phyloP scores from a whole-genome alignment of 768 basidiomycete species.

The Suillus fuscotomentosus region DNA sequence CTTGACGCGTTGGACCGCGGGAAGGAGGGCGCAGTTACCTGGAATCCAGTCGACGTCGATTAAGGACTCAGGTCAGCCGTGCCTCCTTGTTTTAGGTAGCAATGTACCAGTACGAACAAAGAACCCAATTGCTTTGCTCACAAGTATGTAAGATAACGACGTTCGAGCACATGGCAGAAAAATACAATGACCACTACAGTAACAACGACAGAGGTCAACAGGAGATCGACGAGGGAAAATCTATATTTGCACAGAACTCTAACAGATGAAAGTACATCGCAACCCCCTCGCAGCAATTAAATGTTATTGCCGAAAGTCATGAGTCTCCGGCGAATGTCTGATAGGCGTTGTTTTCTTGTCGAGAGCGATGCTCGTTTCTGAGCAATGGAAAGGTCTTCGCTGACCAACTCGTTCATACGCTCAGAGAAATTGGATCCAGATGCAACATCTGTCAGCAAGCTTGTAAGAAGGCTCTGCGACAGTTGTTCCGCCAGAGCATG shows the following conservation, averaged over 20 bases:
- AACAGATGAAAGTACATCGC: not conserved
- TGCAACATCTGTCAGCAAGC: slow-evolving; percentile 25
- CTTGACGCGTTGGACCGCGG: slow-evolving; percentile 47
- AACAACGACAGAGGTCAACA: not conserved
- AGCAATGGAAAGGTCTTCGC: slow-evolving; percentile 43
- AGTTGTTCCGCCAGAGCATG: slow-evolving; percentile 36
- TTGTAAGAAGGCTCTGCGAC: slow-evolving; percentile 33
- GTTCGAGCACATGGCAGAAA: not conserved
- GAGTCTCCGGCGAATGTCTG: slow-evolving; percentile 39
- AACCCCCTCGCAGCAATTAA: not conserved
- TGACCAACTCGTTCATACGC: slow-evolving; percentile 40
- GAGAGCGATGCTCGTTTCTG: slow-evolving; percentile 34
- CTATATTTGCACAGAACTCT: not conserved
- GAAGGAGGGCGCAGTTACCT: slow-evolving; percentile 41
- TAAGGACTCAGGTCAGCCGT: not conserved
- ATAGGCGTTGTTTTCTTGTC: slow-evolving; percentile 34
- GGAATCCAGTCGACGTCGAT: slow-evolving; percentile 44
- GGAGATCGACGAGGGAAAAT: not conserved
- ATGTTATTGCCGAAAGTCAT: slow-evolving; percentile 17
- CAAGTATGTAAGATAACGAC: not conserved
- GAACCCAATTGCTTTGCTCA: too few species aligned
- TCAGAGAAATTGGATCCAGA: slow-evolving; percentile 18
- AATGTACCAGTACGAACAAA: not conserved
- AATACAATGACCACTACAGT: not conserved
- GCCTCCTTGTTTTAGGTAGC: not conserved